Base-by-base conservation (phyloP, 1,139 yeast genomes). In the Zygotorulaspora mrakii region DNA sequence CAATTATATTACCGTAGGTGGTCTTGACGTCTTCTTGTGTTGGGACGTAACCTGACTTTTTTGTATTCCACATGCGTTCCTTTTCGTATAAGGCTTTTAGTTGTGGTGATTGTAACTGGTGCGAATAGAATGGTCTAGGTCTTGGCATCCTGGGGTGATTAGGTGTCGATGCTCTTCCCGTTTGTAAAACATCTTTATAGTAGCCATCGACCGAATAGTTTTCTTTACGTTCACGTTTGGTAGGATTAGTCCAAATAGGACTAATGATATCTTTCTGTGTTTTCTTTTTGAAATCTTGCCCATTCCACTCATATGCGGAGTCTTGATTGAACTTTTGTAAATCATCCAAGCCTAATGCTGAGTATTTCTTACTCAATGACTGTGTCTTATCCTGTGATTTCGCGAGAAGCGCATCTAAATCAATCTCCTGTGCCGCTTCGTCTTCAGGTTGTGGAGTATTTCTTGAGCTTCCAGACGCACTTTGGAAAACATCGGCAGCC, bases 331-430 rank as follows among this genome's bases (percentile, higher is more conserved):
- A 88, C 59, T 86, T 86, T 59, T 89, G 96, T 45, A 91, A 67
- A 57, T 91, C 97, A 57, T 91, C 97, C 31, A 91, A 69, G 13
- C 97, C 97, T 33, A 91, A 70, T 35, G 82, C 78, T 39, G 86
- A 82, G 62, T 86, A 91, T 56, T 86, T 86, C 12, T 78, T 81
- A 57, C 85, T 85, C 48, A 89, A 67, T 31, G 74, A 73, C 28
- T 80, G 76, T 0, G 98, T 91, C 54, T 85, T 85, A 49, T 79
- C 82, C 41, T 87, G 85, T 25, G 97, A 96, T 52, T 76, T 73
- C 37, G 74, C 69, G 53, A 91, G 71, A 50, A 91, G 81, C 0
- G 73, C 78, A 39, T 89, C 98, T 48, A 91, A 81, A 59, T 88
- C 95, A 45, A 78, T 78, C 41, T 82, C 85, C 24, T 76, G 68